phyloP scores from a whole-genome alignment of 2,329 filamentous ascomycete genomes.

The Cladosporium sp. region DNA sequence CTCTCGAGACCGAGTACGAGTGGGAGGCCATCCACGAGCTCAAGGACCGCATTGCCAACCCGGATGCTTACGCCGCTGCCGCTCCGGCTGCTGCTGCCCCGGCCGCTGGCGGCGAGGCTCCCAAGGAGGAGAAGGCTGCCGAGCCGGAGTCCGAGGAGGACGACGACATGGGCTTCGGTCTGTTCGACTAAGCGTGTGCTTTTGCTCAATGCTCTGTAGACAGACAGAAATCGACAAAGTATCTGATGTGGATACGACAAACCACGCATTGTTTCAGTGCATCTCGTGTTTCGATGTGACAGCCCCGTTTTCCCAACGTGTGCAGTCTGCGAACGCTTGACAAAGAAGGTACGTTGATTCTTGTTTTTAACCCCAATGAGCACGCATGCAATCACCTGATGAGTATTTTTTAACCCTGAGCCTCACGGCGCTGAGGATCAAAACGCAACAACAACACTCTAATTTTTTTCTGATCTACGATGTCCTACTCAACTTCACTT shows the following conservation, averaged over 20 bases:
- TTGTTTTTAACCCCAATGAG: constrained; percentile 22
- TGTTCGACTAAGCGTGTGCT: constrained; percentile 43
- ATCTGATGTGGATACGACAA: constrained; percentile 15
- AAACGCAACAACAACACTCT: constrained; percentile 61
- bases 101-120: constrained; percentile 46
- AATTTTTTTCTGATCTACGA: constrained; percentile 61
- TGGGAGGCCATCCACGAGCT: constrained; percentile 96
- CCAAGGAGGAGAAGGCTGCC: constrained; percentile 53
- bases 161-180: constrained; percentile 49
- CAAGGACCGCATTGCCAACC: constrained; percentile 99
- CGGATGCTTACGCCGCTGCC: constrained; percentile 84
- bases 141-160: constrained; percentile 58
- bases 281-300: constrained; percentile 13
- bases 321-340: not conserved
- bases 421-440: constrained; percentile 51
- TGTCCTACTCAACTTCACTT: not conserved
- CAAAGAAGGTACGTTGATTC: constrained; percentile 31
- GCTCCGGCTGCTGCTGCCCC: constrained; percentile 58
- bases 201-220: constrained; percentile 3
- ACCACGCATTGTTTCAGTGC: constrained; percentile 14
- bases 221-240: constrained; percentile 10
- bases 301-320: not conserved
- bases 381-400: constrained; percentile 43
- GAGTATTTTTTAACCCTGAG: constrained; percentile 63
- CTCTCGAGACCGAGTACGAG: constrained; percentile 81